Base-by-base conservation (phyloP, 768 basidiomycete genomes). In the Mycena latifolia region DNA sequence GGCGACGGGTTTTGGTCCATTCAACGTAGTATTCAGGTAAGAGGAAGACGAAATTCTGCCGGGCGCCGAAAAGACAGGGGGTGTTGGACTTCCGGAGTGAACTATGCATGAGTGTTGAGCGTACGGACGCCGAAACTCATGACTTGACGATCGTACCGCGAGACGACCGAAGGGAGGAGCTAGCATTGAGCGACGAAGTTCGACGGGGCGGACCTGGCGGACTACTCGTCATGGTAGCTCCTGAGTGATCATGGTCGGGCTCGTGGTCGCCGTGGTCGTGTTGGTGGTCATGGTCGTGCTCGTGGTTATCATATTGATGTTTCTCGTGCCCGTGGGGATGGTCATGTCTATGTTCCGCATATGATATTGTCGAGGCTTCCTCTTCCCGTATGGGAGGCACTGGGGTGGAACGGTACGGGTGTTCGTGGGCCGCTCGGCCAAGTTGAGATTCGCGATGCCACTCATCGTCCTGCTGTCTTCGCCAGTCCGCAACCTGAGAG, bases 391-490 rank as follows among this genome's bases (percentile, higher is more conserved):
- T 70, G 12, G 65, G 56, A 3, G 63, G 31, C 37, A 70, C 69
- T 1, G 37, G 62, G 14, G 59, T 64, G 5, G 57, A 35, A 22
- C 55, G 63, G 35, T 57, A 59, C 27, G 31, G 9, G 29, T 35
- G 33, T 14, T 35, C 33, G 33, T 35, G 33, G 33, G 22, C n/a
- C n/a, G n/a, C 15, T 25, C 60, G 57, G 28, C 45, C 43, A 33
- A 22, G 27, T 35, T 58, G 47, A 18, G 45, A 35, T 29, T 69
- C 54, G 29, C 43, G 14, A n/a, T 69, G 51, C 63, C 55, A 59
- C 22, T 72, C 53, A 18, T 78, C 76, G 48, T 77, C 75, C 56
- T 79, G 74, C 58, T 77, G 76, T 37, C 68, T 70, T 37, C 74
- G 69, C 77, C 76, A 78, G 52, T 78, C 74, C 33, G 72, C 70